These are phyloP conservation scores for Physcia stellaris DNA, from an alignment of 495 filamentous ascomycete genomes.

Conservation along the genomic window DNA sequence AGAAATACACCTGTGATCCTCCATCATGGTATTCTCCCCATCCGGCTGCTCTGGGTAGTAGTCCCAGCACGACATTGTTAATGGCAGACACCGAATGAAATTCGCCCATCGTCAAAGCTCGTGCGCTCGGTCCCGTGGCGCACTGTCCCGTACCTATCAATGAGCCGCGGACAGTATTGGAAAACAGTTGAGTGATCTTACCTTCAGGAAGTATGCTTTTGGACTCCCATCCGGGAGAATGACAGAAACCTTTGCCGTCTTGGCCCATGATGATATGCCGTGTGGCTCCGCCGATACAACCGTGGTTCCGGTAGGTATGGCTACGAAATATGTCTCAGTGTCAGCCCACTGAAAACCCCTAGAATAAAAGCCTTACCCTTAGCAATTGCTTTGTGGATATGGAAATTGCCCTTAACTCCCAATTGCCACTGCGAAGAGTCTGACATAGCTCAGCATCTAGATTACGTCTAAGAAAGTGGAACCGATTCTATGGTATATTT, in stretches of 20 bases:
- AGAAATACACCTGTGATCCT: slow-evolving; percentile 24
- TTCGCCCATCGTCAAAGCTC: slow-evolving; percentile 13
- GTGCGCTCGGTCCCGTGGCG: slow-evolving; percentile 11
- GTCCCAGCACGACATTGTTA: slow-evolving; percentile 7
- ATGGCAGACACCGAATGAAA: slow-evolving; percentile 14
- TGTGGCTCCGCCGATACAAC: slow-evolving; percentile 16
- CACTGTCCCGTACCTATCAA: slow-evolving; percentile 7
- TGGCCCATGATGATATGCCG: slow-evolving; percentile 22
- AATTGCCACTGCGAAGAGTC: slow-evolving; percentile 8
- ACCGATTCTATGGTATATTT: no score
- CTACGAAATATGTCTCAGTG: slow-evolving; percentile 8
- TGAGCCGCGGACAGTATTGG: background rate
- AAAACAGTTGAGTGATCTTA: no score
- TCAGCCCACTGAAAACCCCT: slow-evolving; percentile 11
- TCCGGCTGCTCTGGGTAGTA: slow-evolving; percentile 11
- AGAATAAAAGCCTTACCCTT: slow-evolving; percentile 14
- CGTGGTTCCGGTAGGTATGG: slow-evolving; percentile 18
- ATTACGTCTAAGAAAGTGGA: no score
- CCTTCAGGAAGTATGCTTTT: slow-evolving; percentile 23
- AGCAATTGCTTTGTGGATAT: slow-evolving; percentile 18
- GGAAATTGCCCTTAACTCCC: slow-evolving; percentile 17
- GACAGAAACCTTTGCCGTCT: slow-evolving; percentile 19
- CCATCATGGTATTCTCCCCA: slow-evolving; percentile 11
- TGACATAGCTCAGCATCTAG: slow-evolving; percentile 9
- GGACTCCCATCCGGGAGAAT: slow-evolving; percentile 15